Evolutionary conservation across 805 yeast genomes (phyloP).

Genomic region (Ogataea paraovalis): DNA sequence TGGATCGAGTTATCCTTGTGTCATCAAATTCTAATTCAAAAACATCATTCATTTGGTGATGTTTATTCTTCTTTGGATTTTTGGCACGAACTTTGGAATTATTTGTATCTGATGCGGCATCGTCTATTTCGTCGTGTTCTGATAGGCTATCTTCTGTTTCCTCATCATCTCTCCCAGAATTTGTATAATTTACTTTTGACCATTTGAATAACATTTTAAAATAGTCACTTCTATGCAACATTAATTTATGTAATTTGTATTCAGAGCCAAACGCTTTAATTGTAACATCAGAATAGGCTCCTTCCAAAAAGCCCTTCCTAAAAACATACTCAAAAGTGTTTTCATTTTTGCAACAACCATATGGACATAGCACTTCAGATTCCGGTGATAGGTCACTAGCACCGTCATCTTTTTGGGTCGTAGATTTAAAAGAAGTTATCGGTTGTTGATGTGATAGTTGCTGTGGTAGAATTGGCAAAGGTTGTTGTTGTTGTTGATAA

Average conservation of each 20-base stretch:
- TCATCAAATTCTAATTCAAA: slow-evolving; percentile 38
- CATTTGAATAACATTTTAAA: slow-evolving; percentile 45
- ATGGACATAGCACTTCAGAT: slow-evolving; percentile 15
- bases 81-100: neutral
- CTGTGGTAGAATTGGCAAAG: too few species aligned
- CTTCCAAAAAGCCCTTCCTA: slow-evolving; percentile 39
- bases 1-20: slow-evolving; percentile 37
- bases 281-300: slow-evolving; percentile 46
- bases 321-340: slow-evolving; percentile 29
- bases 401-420: neutral
- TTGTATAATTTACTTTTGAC: slow-evolving; percentile 23
- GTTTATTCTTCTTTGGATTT: neutral
- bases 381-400: neutral
- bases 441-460: neutral
- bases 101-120: neutral
- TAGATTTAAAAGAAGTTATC: neutral
- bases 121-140: slow-evolving; percentile 1
- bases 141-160: neutral
- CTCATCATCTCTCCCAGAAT: neutral
- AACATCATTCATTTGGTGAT: neutral
- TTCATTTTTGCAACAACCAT: slow-evolving; percentile 26
- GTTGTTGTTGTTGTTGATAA: neutral
- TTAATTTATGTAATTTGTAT: slow-evolving; percentile 43
- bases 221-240: slow-evolving; percentile 44
- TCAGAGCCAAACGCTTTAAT: slow-evolving; percentile 42